Evolutionary conservation across 2,329 filamentous ascomycete genomes (phyloP).

Genomic region (Colletotrichum sublineola): DNA sequence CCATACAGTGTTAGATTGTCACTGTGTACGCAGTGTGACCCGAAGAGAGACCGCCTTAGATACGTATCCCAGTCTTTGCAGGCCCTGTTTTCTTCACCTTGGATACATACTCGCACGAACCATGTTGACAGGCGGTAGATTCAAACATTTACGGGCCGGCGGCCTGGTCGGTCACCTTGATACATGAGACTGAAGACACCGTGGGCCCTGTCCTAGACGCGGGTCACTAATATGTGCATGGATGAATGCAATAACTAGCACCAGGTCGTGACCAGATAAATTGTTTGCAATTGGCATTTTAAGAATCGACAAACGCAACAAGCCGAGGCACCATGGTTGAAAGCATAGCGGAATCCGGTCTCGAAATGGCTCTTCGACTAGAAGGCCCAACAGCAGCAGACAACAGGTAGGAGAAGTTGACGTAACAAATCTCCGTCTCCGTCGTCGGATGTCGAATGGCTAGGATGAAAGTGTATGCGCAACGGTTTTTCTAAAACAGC

Average conservation of each 20-base stretch:
- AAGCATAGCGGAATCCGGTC: neutral
- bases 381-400: neutral
- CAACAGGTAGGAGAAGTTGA: neutral
- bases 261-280: conserved; percentile 1
- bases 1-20: no score
- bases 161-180: neutral
- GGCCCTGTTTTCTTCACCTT: neutral
- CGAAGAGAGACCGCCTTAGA: neutral
- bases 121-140: neutral
- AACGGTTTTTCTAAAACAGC: conserved; percentile 35
- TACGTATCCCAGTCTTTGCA: neutral
- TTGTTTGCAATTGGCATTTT: neutral
- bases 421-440: neutral
- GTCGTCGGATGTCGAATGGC: conserved; percentile 8
- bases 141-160: neutral
- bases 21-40: neutral
- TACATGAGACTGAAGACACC: neutral
- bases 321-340: neutral
- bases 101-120: no score
- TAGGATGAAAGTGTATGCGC: conserved; percentile 18
- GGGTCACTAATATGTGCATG: neutral
- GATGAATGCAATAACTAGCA: neutral
- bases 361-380: neutral
- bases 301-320: neutral
- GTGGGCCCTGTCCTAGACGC: conserved; percentile 7